Evolutionary conservation across 306 rosid species (phyloP).

Genomic region (Arachis hypogaea): DNA sequence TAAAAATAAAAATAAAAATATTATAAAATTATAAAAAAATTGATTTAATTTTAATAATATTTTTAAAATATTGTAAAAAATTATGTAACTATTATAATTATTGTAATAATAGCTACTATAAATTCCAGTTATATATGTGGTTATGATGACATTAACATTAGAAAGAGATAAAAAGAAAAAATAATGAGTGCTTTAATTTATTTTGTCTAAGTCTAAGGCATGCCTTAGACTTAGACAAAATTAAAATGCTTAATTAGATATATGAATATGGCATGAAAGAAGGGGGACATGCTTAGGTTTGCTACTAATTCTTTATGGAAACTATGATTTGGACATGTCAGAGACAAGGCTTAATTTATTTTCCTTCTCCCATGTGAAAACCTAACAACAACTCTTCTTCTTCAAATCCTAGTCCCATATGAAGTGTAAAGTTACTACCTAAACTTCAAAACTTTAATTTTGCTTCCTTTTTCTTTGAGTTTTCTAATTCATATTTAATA

Average conservation of each 20-base stretch:
- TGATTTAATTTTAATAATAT: too few species aligned
- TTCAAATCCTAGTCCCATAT: neutral
- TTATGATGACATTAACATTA: too few species aligned
- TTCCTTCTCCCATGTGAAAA: constrained; percentile 67
- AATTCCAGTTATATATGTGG: too few species aligned
- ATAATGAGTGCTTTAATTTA: constrained; percentile 24
- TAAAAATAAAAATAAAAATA: too few species aligned
- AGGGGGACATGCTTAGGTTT: constrained; percentile 66
- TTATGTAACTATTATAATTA: neutral
- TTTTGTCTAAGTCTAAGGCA: too few species aligned
- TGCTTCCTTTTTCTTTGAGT: constrained; percentile 37
- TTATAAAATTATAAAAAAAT: too few species aligned
- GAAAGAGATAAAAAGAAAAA: neutral
- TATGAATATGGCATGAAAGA: constrained; percentile 40
- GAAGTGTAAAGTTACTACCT: constrained; percentile 60
- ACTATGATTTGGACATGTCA: constrained; percentile 82
- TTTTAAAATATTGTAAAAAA: too few species aligned
- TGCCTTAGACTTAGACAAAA: constrained; percentile 35
- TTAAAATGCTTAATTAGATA: constrained; percentile 34
- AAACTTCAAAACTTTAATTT: constrained; percentile 39
- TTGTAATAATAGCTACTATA: neutral
- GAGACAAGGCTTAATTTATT: constrained; percentile 47
- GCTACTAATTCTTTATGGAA: constrained; percentile 55
- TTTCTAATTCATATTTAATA: constrained; percentile 31
- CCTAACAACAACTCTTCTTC: constrained; percentile 40